Evolutionary conservation across 2,329 filamentous ascomycete species (phyloP).

Genomic region (Apiospora phragmitis): DNA sequence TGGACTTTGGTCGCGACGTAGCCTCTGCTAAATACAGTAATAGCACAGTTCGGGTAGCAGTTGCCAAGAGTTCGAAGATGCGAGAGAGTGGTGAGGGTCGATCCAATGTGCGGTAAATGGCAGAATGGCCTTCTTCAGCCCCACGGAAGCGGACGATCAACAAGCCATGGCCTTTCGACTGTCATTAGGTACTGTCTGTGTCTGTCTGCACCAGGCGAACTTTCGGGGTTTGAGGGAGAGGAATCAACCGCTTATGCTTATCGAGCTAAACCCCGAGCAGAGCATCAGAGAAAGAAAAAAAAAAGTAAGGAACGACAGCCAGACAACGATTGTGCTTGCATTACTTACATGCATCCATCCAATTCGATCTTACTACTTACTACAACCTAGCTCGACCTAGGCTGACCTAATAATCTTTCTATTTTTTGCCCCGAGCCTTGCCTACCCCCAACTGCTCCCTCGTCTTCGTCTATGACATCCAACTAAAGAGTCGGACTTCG

Average conservation of each 20-base stretch:
- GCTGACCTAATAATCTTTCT: conserved; percentile 2
- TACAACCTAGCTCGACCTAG: background rate
- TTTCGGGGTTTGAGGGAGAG: background rate
- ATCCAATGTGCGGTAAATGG: background rate
- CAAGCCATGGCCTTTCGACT: background rate
- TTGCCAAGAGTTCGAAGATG: background rate
- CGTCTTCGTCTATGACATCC: background rate
- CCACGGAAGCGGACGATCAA: background rate
- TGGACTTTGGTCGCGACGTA: background rate
- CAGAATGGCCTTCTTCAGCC: background rate
- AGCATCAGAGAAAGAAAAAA: background rate
- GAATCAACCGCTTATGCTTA: background rate
- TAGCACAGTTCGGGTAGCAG: background rate
- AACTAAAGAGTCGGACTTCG: background rate
- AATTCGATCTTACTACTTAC: background rate
- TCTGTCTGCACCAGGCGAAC: background rate
- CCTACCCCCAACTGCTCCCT: background rate
- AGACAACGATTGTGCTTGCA: background rate
- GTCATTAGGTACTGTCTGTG: background rate
- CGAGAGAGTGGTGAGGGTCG: background rate
- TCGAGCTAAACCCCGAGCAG: background rate
- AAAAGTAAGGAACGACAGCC: background rate
- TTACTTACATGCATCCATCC: background rate
- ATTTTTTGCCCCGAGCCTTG: background rate
- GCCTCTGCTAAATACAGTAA: background rate